phyloP scores from a whole-genome alignment of 306 rosid species.

The Pterocarpus santalinus region DNA sequence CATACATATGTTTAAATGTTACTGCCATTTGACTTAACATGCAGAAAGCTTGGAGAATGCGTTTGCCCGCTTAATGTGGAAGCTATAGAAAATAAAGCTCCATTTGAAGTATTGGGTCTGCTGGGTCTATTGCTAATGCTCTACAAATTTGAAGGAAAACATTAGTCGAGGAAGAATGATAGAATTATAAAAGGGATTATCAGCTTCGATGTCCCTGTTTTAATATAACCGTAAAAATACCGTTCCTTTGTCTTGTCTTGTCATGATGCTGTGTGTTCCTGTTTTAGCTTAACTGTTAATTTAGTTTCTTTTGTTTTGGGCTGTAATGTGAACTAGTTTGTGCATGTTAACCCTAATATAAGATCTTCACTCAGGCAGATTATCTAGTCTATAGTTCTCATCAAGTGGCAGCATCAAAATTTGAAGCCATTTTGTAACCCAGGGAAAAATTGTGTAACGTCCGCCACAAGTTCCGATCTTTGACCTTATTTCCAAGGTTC shows the following conservation, averaged over 20 bases:
- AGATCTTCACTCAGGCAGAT: constrained; percentile 1
- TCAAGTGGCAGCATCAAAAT: constrained; percentile 27
- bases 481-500: no score
- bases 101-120: constrained; percentile 92
- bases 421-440: not conserved
- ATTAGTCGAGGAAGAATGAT: not conserved
- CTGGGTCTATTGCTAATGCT: constrained; percentile 91
- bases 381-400: not conserved
- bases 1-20: constrained; percentile 5
- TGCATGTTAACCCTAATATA: not conserved
- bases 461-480: no score
- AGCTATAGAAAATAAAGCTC: constrained; percentile 75
- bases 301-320: not conserved
- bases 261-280: not conserved
- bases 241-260: not conserved
- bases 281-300: not conserved
- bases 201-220: not conserved
- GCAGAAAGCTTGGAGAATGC: constrained; percentile 61
- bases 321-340: constrained; percentile 20
- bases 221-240: constrained; percentile 13
- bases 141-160: constrained; percentile 66
- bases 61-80: constrained; percentile 88
- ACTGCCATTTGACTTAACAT: constrained; percentile 34
- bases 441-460: no score
- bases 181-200: constrained; percentile 36